These are phyloP conservation scores for Ophiosphaerella narmari DNA, from an alignment of 2,329 filamentous ascomycete species.

Conservation along the genomic window DNA sequence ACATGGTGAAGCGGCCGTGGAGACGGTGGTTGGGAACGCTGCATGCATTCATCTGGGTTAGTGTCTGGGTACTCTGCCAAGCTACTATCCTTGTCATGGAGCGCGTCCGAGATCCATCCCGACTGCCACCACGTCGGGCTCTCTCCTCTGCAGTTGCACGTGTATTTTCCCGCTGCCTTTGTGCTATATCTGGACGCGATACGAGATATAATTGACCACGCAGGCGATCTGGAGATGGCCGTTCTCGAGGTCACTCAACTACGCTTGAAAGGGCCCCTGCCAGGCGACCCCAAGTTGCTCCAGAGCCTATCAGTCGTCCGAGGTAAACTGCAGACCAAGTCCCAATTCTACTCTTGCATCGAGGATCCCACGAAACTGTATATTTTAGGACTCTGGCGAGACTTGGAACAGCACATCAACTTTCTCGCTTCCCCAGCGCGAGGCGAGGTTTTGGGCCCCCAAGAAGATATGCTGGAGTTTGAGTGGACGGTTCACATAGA, in stretches of 20 bases:
- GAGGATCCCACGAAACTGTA: slow-evolving; percentile 33
- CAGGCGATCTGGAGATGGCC: slow-evolving; percentile 25
- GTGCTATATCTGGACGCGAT: slow-evolving; percentile 31
- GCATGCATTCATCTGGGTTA: slow-evolving; percentile 4
- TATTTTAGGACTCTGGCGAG: slow-evolving; percentile 40
- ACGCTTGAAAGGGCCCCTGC: slow-evolving; percentile 25
- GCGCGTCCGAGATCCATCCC: slow-evolving; percentile 16
- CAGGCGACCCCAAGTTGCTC: slow-evolving; percentile 26
- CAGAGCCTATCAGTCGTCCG: slow-evolving; percentile 35
- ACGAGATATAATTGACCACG: slow-evolving; percentile 23
- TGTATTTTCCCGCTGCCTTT: slow-evolving; percentile 18
- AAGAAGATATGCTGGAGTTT: slow-evolving; percentile 37
- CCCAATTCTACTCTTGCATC: slow-evolving; percentile 36
- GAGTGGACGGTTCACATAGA: slow-evolving; percentile 35
- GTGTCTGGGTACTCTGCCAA: slow-evolving; percentile 13
- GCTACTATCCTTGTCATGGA: slow-evolving; percentile 14
- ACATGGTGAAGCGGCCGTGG: not conserved
- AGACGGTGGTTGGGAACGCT: slow-evolving; percentile 8
- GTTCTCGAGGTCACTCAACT: slow-evolving; percentile 37
- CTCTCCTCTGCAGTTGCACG: slow-evolving; percentile 18
- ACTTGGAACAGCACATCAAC: slow-evolving; percentile 30
- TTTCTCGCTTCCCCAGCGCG: slow-evolving; percentile 34
- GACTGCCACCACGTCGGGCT: slow-evolving; percentile 12
- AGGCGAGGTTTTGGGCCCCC: slow-evolving; percentile 32
- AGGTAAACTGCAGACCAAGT: slow-evolving; percentile 30